phyloP scores from a whole-genome alignment of 495 filamentous ascomycete genomes.

The Rhypophila decipiens region DNA sequence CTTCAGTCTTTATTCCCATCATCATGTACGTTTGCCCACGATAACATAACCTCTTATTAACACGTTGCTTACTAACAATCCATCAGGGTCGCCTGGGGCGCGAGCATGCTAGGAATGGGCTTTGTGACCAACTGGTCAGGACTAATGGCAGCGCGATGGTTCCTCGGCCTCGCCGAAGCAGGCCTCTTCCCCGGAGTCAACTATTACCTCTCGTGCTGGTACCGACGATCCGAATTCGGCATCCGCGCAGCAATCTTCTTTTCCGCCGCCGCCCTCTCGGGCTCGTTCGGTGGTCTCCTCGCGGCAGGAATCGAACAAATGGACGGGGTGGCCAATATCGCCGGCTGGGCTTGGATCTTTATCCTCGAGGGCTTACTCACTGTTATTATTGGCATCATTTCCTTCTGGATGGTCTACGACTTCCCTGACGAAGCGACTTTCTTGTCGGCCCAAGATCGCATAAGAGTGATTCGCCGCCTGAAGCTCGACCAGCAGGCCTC shows the following conservation, averaged over 20 bases:
- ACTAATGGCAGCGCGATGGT: slow-evolving; percentile 78
- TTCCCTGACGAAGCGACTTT: slow-evolving; percentile 82
- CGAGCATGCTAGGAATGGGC: slow-evolving; percentile 79
- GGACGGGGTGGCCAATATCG: slow-evolving; percentile 58
- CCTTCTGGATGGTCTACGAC: slow-evolving; percentile 83
- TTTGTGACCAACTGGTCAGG: slow-evolving; percentile 71
- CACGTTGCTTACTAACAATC: slow-evolving; percentile 9
- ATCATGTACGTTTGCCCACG: slow-evolving; percentile 55
- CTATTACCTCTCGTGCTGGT: slow-evolving; percentile 86
- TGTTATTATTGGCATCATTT: slow-evolving; percentile 62
- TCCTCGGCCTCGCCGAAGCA: slow-evolving; percentile 77
- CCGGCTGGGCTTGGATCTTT: slow-evolving; percentile 85
- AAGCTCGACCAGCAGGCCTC: slow-evolving; percentile 70
- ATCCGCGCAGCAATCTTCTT: slow-evolving; percentile 76
- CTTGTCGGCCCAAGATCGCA: slow-evolving; percentile 63
- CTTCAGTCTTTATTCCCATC: slow-evolving; percentile 53
- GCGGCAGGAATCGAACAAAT: slow-evolving; percentile 72
- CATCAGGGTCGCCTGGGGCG: slow-evolving; percentile 55
- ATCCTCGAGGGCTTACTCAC: slow-evolving; percentile 73
- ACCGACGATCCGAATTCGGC: slow-evolving; percentile 75
- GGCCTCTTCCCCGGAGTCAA: slow-evolving; percentile 83
- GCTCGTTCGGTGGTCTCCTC: slow-evolving; percentile 79
- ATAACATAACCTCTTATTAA: too few species aligned
- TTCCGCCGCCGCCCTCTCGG: slow-evolving; percentile 75
- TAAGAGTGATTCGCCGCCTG: slow-evolving; percentile 67